Base-by-base conservation (phyloP, 495 filamentous ascomycete species). In the Lineolata rhizophorae region DNA sequence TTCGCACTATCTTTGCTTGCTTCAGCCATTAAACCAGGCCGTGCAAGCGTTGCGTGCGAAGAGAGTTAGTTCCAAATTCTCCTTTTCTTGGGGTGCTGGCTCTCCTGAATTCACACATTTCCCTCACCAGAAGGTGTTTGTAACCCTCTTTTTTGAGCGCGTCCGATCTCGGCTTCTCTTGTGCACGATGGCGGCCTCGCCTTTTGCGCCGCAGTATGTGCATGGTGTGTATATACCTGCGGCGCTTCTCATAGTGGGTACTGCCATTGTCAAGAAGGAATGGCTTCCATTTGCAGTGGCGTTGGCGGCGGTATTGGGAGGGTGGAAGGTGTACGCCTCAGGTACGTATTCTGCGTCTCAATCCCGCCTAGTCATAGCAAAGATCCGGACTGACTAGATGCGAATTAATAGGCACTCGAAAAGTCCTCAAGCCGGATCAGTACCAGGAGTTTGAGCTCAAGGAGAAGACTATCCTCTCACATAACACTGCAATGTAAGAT, bases 401-500 rank as follows among this genome's bases (percentile, higher is more conserved):
- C 35, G 6, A 16, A 6, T 30, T 6, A 18, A 19, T 41, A 84
- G 82, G 65, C 39, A 61, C 70, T 24, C 63, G 71, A 44, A 83
- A 79, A 55, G 72, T 83, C 38, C 67, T 97, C 48, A 87, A 82
- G 56, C 81, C 81, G 6, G 69, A 72, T 43, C 62, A 62, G 25
- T 94, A 84, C 64, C 85, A 93, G 51, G 59, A 87, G 20, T 94
- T 93, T 51, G 66, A 71, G 41, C 67, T 95, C 34, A 75, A 73
- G 51, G 77, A 92, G 52, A 93, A 85, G 64, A 94, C 70, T 20
- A 64, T 79, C 35, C 71, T 92, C 54, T 91, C 85, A 14, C 85
- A 93, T 65, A 95, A 94, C 64, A 85, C 92, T 34, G 79, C 83
- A 50, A 92, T 97, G 70, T 78, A 53, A 32, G 64, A 18, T 30